phyloP scores from a whole-genome alignment of 1,139 yeast genomes.

The Geotrichum fermentans region DNA sequence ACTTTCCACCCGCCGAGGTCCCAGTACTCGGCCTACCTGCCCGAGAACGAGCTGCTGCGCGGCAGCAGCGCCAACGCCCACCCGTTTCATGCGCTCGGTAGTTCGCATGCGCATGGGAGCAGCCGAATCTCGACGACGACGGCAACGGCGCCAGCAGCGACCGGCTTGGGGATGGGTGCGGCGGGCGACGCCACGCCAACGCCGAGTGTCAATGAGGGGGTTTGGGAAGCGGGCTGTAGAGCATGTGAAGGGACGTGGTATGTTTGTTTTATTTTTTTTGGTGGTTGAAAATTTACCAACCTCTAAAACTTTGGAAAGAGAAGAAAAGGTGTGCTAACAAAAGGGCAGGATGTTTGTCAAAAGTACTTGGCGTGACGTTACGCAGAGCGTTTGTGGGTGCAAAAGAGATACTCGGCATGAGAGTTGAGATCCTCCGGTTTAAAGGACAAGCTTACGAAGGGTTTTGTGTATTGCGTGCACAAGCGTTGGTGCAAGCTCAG shows the following conservation, averaged over 20 bases:
- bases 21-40: slow-evolving; percentile 10
- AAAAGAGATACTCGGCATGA: no score
- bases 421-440: no score
- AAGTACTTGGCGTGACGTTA: no score
- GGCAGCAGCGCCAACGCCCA: not conserved
- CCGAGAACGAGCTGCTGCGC: not conserved
- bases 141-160: not conserved
- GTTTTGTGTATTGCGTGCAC: not conserved
- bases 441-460: not conserved
- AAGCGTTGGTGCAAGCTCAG: not conserved
- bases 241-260: not conserved
- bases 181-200: not conserved
- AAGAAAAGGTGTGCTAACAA: no score
- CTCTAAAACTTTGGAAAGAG: no score
- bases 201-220: not conserved
- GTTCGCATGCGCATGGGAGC: no score
- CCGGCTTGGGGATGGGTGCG: not conserved
- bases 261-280: not conserved
- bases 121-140: no score
- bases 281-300: not conserved
- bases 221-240: not conserved
- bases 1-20: slow-evolving; percentile 15
- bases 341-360: no score
- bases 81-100: not conserved
- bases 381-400: no score